Evolutionary conservation across 2,329 filamentous ascomycete species (phyloP).

Genomic region (Diaporthe sp.): DNA sequence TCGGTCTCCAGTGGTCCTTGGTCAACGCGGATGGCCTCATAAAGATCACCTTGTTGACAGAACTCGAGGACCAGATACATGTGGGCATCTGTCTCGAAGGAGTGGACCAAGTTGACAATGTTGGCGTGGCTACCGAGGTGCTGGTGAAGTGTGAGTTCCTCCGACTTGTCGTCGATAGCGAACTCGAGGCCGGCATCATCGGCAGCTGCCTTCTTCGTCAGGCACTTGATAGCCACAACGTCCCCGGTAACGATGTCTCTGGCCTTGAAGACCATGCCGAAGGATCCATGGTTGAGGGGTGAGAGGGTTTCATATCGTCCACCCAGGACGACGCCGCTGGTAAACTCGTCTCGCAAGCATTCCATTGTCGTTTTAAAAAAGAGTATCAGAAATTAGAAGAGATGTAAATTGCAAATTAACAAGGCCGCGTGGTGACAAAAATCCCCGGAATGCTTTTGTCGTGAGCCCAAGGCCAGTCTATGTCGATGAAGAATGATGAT

Average conservation of each 20-base stretch:
- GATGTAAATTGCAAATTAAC: conserved; percentile 46
- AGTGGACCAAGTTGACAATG: conserved; percentile 91
- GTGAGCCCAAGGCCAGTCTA: conserved; percentile 40
- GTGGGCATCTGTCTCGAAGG: conserved; percentile 93
- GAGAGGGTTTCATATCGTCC: conserved; percentile 93
- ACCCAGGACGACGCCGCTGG: conserved; percentile 83
- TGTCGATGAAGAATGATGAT: conserved; percentile 43
- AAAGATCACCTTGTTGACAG: conserved; percentile 94
- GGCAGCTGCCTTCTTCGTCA: conserved; percentile 83
- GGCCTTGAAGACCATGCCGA: conserved; percentile 98
- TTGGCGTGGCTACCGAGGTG: conserved; percentile 86
- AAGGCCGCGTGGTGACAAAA: conserved; percentile 46
- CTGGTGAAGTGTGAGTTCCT: conserved; percentile 85
- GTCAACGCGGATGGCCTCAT: conserved; percentile 93
- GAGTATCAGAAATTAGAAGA: conserved; percentile 43
- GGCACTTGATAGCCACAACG: conserved; percentile 94
- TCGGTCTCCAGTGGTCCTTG: conserved; percentile 94
- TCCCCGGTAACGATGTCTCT: conserved; percentile 83
- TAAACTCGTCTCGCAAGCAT: conserved; percentile 88
- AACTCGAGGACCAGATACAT: conserved; percentile 95
- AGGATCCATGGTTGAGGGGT: conserved; percentile 97
- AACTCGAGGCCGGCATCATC: conserved; percentile 74
- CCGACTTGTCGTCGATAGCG: conserved; percentile 84
- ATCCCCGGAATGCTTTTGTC: conserved; percentile 43
- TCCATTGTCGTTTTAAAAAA: conserved; percentile 69